These are phyloP conservation scores for Vitis hybrid DNA, from an alignment of 177 flowering plant species.

Conservation along the genomic window DNA sequence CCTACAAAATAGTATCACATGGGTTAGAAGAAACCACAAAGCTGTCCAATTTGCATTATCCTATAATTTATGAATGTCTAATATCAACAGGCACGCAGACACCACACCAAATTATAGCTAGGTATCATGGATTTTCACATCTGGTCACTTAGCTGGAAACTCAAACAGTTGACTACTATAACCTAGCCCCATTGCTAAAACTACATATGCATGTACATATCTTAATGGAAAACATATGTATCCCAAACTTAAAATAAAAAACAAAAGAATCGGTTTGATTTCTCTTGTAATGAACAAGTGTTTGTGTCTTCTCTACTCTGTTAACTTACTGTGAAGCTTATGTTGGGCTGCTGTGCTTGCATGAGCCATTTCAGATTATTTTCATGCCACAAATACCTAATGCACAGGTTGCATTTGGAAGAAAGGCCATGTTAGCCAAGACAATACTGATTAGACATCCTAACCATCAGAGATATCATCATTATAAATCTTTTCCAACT, in stretches of 20 bases:
- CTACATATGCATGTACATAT: too few relatives aligned
- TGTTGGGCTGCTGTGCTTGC: not conserved
- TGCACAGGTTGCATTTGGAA: too few relatives aligned
- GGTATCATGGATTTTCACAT: too few relatives aligned
- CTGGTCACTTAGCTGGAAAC: too few relatives aligned
- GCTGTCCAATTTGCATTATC: not conserved
- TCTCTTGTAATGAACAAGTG: not conserved
- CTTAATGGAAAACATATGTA: not conserved
- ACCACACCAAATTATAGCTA: too few relatives aligned
- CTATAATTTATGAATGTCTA: too few relatives aligned
- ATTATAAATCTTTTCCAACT: too few relatives aligned
- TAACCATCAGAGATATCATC: too few relatives aligned
- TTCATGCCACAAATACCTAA: not conserved
- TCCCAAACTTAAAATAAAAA: not conserved
- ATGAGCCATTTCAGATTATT: not conserved
- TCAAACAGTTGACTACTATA: not conserved
- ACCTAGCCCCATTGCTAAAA: not conserved
- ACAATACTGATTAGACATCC: too few relatives aligned
- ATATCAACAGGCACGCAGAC: too few relatives aligned
- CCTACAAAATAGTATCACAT: constrained; percentile 33
- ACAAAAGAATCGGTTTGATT: not conserved
- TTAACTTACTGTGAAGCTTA: not conserved
- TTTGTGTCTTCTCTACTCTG: not conserved
- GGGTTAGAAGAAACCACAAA: constrained; percentile 3
- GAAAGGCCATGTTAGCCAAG: too few relatives aligned